Conservation (phyloP, 1,139 yeast species). For the Taphrina sp. region DNA sequence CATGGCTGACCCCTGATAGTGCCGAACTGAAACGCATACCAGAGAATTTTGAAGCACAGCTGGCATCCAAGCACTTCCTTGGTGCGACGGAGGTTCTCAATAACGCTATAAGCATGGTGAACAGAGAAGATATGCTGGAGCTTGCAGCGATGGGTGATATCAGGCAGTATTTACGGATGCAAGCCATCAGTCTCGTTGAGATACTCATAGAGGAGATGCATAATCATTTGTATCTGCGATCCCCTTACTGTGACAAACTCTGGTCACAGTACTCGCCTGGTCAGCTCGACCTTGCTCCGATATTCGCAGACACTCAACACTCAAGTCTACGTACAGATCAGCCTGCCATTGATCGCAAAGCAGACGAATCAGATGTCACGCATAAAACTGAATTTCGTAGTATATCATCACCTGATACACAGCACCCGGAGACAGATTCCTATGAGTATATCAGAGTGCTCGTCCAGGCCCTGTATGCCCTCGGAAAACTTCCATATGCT, state of each 20-base stretch:
- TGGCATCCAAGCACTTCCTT: slow-evolving; percentile 65
- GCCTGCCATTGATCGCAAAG: slow-evolving; percentile 7
- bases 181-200: slow-evolving; percentile 44
- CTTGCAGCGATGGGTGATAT: slow-evolving; percentile 42
- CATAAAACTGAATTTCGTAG: too few species aligned
- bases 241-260: slow-evolving; percentile 45
- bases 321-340: slow-evolving; percentile 4
- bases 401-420: slow-evolving; percentile 36
- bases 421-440: slow-evolving; percentile 52
- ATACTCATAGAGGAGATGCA: slow-evolving; percentile 74
- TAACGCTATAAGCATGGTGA: slow-evolving; percentile 57
- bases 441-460: slow-evolving; percentile 58
- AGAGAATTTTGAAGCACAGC: slow-evolving; percentile 60
- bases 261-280: slow-evolving; percentile 44
- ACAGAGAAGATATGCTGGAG: slow-evolving; percentile 60
- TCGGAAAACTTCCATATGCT: slow-evolving; percentile 64
- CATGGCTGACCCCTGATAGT: too few species aligned
- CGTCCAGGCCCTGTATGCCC: slow-evolving; percentile 58
- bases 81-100: slow-evolving; percentile 66
- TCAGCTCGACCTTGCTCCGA: slow-evolving; percentile 49
- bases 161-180: slow-evolving; percentile 31
- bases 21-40: slow-evolving; percentile 62
- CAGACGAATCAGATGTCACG: not conserved
- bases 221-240: slow-evolving; percentile 66
- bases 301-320: slow-evolving; percentile 39